A percentile compares a stretch with the other conserved stretches of the same genome.
Conservation (phyloP, 345 rosid species). For the Garcia nutans region DNA sequence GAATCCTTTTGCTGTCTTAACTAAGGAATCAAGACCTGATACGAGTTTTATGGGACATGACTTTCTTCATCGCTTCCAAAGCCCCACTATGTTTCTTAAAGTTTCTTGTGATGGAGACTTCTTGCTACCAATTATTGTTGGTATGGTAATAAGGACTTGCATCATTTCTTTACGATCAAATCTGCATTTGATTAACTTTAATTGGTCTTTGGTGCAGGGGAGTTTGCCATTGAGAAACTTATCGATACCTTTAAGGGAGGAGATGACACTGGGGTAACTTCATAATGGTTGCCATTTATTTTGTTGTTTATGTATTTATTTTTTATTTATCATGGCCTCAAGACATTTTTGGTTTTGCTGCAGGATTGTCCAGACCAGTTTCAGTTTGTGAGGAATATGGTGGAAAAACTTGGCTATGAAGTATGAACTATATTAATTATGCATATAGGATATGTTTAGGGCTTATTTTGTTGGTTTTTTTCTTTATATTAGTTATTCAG, state of each 20-base stretch:
- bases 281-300: not conserved
- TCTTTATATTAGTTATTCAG: not conserved
- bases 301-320: not conserved
- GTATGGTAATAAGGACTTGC: conserved; percentile 22
- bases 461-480: not conserved
- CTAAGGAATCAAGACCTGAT: conserved; percentile 33
- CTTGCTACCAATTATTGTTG: conserved; percentile 75
- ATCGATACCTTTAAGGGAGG: conserved; percentile 42
- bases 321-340: conserved; percentile 2
- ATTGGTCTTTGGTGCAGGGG: conserved; percentile 46
- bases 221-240: conserved; percentile 67
- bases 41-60: conserved; percentile 42
- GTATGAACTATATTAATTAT: conserved; percentile 41
- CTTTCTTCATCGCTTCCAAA: conserved; percentile 61
- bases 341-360: conserved; percentile 7
- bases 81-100: conserved; percentile 86
- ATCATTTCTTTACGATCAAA: not conserved
- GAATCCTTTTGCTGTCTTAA: not conserved
- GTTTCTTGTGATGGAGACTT: conserved; percentile 82
- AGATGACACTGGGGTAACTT: conserved; percentile 48
- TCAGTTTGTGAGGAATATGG: conserved; percentile 56
- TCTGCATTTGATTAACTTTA: conserved; percentile 15
- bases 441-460: not conserved
- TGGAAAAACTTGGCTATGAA: conserved; percentile 60
- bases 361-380: conserved; percentile 79